phyloP scores from a whole-genome alignment of 1,139 yeast genomes.

The Meyerozyma athensensis region DNA sequence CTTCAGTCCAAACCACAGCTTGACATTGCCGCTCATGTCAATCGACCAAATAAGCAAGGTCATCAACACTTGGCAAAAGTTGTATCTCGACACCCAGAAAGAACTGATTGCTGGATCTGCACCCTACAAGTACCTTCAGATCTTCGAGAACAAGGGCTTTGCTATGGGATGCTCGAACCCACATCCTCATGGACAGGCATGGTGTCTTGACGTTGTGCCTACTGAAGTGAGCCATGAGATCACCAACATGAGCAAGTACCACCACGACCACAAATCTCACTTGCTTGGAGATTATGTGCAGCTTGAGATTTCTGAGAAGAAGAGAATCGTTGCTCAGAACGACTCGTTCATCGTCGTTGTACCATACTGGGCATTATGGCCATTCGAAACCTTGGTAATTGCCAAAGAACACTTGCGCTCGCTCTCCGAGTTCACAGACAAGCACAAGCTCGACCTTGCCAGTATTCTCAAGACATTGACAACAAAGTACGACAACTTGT shows the following conservation, averaged over 20 bases:
- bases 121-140: conserved; percentile 60
- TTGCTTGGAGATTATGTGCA: conserved; percentile 63
- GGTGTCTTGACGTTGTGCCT: conserved; percentile 68
- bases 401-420: conserved; percentile 53
- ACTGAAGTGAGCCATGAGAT: conserved; percentile 65
- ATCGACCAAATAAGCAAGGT: conserved; percentile 40
- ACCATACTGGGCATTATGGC: conserved; percentile 85
- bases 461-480: conserved; percentile 50
- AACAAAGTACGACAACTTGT: conserved; percentile 66
- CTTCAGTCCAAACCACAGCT: conserved; percentile 66
- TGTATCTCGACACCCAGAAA: conserved; percentile 38
- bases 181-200: conserved; percentile 78
- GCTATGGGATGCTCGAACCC: conserved; percentile 85
- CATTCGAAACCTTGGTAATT: conserved; percentile 65
- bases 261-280: conserved; percentile 40
- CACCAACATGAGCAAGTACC: conserved; percentile 46
- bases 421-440: conserved; percentile 43
- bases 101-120: conserved; percentile 37
- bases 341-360: conserved; percentile 67
- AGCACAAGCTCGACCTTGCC: conserved; percentile 56
- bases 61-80: conserved; percentile 55
- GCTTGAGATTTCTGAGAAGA: conserved; percentile 47
- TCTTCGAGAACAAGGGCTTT: conserved; percentile 73
- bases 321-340: conserved; percentile 55
- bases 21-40: conserved; percentile 63